These are phyloP conservation scores for Tilletia walkeri DNA, from an alignment of 1,284 basidiomycete genomes.

Conservation along the genomic window DNA sequence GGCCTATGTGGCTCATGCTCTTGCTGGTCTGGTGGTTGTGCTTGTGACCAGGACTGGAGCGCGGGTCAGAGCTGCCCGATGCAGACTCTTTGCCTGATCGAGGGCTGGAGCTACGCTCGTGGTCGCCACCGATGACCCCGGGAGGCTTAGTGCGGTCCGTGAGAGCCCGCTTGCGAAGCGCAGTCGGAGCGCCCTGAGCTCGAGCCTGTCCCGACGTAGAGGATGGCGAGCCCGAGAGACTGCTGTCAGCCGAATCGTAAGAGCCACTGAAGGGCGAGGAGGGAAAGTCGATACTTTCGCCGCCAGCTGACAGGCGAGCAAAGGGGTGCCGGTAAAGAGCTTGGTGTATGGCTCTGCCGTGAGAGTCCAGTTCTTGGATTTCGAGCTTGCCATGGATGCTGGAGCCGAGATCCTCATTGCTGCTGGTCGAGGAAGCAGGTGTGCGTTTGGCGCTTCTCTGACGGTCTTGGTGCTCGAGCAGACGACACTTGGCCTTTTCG, in stretches of 20 bases:
- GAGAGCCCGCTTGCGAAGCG: background rate
- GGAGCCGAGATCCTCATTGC: background rate
- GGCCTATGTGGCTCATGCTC: slow-evolving; percentile 9
- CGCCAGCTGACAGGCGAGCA: background rate
- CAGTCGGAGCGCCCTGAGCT: background rate
- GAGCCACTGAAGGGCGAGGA: background rate
- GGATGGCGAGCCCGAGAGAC: background rate
- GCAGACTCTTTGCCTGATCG: too few species aligned
- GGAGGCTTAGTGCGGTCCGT: background rate
- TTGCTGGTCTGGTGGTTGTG: slow-evolving; percentile 10
- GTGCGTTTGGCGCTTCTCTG: background rate
- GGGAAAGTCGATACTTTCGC: background rate
- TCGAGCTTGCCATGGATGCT: background rate
- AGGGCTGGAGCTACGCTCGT: background rate
- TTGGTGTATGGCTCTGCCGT: background rate
- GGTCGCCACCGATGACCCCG: too few species aligned
- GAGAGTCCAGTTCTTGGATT: background rate
- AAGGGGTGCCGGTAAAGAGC: background rate
- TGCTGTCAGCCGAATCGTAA: background rate
- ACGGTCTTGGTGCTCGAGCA: background rate
- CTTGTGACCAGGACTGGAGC: background rate
- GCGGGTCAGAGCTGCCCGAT: background rate
- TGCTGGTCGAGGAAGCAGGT: background rate
- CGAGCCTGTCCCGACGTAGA: background rate
- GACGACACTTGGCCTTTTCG: background rate